A percentile compares a stretch with the other conserved stretches of the same genome.
Evolutionary conservation across 192 early-diverging fungal genomes (phyloP).

Genomic region (Podila verticillata): DNA sequence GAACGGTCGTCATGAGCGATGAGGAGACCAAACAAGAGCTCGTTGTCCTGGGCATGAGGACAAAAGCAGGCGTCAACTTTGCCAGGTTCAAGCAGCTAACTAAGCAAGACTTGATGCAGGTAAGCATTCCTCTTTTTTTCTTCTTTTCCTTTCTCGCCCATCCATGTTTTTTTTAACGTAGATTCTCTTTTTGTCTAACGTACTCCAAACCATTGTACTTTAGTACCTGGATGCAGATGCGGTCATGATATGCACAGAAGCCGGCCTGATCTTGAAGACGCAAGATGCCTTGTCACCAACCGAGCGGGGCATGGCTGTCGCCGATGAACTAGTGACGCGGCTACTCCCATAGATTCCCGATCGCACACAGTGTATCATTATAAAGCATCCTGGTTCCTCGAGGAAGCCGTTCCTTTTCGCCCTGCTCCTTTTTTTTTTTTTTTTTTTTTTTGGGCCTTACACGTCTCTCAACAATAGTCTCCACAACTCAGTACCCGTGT

Average conservation of each 20-base stretch:
- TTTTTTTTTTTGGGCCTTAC: no score
- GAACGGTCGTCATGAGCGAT: not conserved
- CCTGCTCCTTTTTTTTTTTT: no score
- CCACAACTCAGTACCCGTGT: no score
- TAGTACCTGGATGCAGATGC: slow-evolving; percentile 16
- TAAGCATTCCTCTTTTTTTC: slow-evolving; percentile 12
- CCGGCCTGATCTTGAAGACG: slow-evolving; percentile 16
- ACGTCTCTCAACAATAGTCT: no score
- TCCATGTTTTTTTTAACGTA: not conserved
- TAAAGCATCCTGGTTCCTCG: no score
- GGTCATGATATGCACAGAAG: slow-evolving; percentile 9
- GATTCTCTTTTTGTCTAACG: not conserved
- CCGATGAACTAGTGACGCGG: slow-evolving; percentile 57
- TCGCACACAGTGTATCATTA: no score
- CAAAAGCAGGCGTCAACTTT: slow-evolving; percentile 51
- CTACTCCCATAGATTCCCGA: slow-evolving; percentile 21
- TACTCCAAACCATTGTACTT: not conserved
- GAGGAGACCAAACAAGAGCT: slow-evolving; percentile 51
- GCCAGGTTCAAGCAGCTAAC: slow-evolving; percentile 39
- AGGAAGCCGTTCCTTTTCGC: no score
- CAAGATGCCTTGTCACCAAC: slow-evolving; percentile 54
- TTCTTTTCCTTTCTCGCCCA: not conserved
- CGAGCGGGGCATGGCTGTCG: slow-evolving; percentile 59
- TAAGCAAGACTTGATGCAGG: slow-evolving; percentile 49
- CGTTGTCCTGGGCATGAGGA: slow-evolving; percentile 61